These are phyloP conservation scores for Aspergillus ellipticus DNA, from an alignment of 495 filamentous ascomycete genomes.

Conservation along the genomic window DNA sequence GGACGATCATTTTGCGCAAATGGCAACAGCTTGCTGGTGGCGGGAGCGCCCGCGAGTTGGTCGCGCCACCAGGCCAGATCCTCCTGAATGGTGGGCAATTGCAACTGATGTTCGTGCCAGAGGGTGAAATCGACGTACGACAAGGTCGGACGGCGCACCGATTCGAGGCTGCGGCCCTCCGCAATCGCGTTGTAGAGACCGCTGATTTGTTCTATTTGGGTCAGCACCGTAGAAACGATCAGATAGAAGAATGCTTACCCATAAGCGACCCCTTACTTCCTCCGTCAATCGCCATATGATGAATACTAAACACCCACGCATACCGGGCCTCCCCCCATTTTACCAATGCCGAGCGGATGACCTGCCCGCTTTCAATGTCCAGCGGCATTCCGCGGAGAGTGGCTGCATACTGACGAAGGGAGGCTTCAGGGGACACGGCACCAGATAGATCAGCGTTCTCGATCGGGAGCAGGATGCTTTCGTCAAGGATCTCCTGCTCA, in stretches of 20 bases:
- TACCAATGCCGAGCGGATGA: slow-evolving; percentile 12
- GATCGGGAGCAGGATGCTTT: not conserved
- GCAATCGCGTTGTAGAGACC: slow-evolving; percentile 21
- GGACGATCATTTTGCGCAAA: not conserved
- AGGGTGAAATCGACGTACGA: slow-evolving; percentile 25
- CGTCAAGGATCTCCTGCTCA: not conserved
- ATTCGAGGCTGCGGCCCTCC: not conserved
- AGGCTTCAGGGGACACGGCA: no score
- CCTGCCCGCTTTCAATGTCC: slow-evolving; percentile 27
- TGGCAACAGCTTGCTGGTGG: not conserved
- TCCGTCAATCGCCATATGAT: slow-evolving; percentile 28
- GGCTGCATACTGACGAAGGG: not conserved
- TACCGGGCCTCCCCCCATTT: slow-evolving; percentile 16
- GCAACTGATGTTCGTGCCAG: slow-evolving; percentile 15
- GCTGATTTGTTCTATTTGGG: slow-evolving; percentile 21
- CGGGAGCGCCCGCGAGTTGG: not conserved
- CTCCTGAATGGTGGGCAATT: not conserved
- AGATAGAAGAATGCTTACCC: no score
- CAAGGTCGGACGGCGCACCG: not conserved
- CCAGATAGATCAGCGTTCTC: not conserved
- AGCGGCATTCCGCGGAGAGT: not conserved
- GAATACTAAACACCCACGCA: slow-evolving; percentile 23
- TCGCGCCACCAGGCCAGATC: not conserved
- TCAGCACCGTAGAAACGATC: no score
- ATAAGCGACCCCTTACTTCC: slow-evolving; percentile 19